Evolutionary conservation across 2,329 filamentous ascomycete species (phyloP).

Genomic region (Purpureocillium lavendulum): DNA sequence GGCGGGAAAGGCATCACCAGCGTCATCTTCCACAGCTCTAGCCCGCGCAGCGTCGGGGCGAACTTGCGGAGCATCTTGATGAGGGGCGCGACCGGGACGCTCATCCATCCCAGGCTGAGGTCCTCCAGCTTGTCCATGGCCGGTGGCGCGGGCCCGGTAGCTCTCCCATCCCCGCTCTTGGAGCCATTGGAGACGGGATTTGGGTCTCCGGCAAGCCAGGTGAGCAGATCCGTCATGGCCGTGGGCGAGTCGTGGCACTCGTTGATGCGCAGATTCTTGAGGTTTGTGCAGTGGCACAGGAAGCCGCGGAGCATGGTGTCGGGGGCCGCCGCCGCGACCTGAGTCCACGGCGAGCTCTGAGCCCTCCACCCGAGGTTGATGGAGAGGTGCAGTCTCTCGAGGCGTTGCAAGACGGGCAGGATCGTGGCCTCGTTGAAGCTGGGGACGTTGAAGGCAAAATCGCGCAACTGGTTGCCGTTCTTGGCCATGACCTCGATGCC

Average conservation of each 20-base stretch:
- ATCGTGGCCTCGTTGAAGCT: constrained; percentile 26
- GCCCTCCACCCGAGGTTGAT: constrained; percentile 13
- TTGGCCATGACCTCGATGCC: constrained; percentile 41
- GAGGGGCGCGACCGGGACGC: constrained; percentile 18
- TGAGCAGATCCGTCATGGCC: constrained; percentile 1
- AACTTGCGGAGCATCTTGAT: constrained; percentile 31
- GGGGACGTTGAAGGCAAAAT: constrained; percentile 38
- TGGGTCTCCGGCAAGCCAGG: constrained; percentile 7
- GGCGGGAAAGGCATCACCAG: constrained; percentile 12
- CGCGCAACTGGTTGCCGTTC: constrained; percentile 19
- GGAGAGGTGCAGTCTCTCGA: constrained; percentile 33
- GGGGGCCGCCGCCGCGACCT: neutral
- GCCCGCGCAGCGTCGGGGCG: constrained; percentile 29
- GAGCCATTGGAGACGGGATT: neutral
- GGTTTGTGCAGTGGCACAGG: constrained; percentile 20
- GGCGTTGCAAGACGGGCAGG: constrained; percentile 30
- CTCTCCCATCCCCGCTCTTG: too few relatives aligned
- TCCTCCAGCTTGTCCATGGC: constrained; percentile 25
- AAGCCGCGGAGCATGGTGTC: constrained; percentile 15
- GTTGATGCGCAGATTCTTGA: constrained; percentile 34
- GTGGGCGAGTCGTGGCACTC: constrained; percentile 5
- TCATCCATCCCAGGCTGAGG: constrained; percentile 35
- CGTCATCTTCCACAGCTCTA: constrained; percentile 38
- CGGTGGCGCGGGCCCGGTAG: constrained; percentile 13
- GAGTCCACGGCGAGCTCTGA: neutral